Evolutionary conservation across 129 eudicot species (phyloP).

Genomic region (Glebionis coronaria): DNA sequence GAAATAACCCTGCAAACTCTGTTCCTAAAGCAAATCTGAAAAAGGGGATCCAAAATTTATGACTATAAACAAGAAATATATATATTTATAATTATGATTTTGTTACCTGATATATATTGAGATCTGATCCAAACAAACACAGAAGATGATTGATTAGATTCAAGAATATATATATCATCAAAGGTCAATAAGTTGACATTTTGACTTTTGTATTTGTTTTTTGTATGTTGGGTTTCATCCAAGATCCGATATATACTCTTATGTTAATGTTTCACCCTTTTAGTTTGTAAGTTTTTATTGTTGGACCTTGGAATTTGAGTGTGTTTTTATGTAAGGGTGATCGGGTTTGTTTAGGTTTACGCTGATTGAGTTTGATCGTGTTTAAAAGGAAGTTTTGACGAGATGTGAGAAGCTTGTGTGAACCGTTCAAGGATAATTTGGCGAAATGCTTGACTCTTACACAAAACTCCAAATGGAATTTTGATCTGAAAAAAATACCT

Average conservation of each 20-base stretch:
- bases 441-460: background rate
- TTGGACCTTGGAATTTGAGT: slow-evolving; percentile 8
- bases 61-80: background rate
- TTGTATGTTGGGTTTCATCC: slow-evolving; percentile 21
- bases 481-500: background rate
- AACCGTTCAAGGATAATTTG: too few relatives aligned
- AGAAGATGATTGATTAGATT: slow-evolving; percentile 30
- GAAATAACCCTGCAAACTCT: too few relatives aligned
- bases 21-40: slow-evolving; percentile 13
- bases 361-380: background rate
- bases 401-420: too few relatives aligned
- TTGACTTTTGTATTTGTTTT: slow-evolving; percentile 33
- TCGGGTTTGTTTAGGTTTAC: background rate
- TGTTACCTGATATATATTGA: slow-evolving; percentile 24
- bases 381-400: background rate
- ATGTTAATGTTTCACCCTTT: slow-evolving; percentile 9
- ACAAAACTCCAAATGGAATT: background rate
- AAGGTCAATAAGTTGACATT: slow-evolving; percentile 42
- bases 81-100: slow-evolving; percentile 4
- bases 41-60: slow-evolving; percentile 14
- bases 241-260: slow-evolving; percentile 26
- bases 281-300: background rate
- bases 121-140: slow-evolving; percentile 37
- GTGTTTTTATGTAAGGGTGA: background rate
- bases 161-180: slow-evolving; percentile 32